Base-by-base conservation (phyloP, 768 basidiomycete genomes). In the Clavaria fumosa region DNA sequence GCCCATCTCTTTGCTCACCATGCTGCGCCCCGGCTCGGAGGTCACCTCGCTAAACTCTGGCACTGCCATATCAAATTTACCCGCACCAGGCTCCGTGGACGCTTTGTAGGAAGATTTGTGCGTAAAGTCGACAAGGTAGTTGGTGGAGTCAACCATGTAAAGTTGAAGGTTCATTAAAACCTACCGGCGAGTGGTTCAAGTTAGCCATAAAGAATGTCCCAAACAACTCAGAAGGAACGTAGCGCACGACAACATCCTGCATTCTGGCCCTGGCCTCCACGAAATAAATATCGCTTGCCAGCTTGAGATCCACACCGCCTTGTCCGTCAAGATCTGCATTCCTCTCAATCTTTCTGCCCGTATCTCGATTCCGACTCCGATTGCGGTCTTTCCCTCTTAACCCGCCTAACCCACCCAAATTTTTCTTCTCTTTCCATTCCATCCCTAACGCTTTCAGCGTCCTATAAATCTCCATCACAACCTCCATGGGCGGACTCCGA, bases 71-170 rank as follows among this genome's bases (percentile, higher is more conserved):
- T 82, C 82, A 47, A 75, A 86, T 44, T 67, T 76, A 12, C 71
- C 77, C 12, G 79, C 77, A 4, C 65, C 79, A 0, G 70, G 64
- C 27, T 78, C 74, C 9, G 63, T 64, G 2, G 72, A 73, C 4
- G 83, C 85, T 46, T 64, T 70, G 58, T 96, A 95, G 36, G 89
- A 83, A 53, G 88, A 90, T 56, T 95, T 88, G 63, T 97, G 91
- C 49, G 95, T 80, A 60, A 99, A 99, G 54, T 97, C 93, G 40
- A 99, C 95, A 20, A 99, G 71, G 58, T 96, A 97, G 59, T 96
- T 96, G 55, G 78, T 76, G 17, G 78, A 77, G 53, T 99, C 93
- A 14, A 99, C 88, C 69, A 86, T 83, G 55, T 97, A 99, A 26
- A 97, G 70, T 49, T 96, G 90, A 1, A 99, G 70, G 56, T 99